Evolutionary conservation across 345 rosid species (phyloP), one percentile per base, ranked within the genome.

Genomic region (Kandelia obovata): DNA sequence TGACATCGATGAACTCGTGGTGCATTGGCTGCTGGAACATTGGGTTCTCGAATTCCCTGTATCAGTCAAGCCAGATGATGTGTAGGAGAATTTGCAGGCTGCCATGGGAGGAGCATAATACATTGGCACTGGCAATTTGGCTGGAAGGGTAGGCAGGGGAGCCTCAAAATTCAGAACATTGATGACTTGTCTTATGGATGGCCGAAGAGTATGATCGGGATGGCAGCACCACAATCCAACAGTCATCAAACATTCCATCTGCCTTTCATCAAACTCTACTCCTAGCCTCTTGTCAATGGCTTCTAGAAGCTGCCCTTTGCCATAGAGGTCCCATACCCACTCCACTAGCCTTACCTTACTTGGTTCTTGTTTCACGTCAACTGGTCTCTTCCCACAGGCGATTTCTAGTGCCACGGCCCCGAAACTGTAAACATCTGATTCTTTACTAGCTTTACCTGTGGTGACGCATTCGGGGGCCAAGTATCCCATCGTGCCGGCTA

Each of bases 221-320:
- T 74, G 77, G 61, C 77, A 56, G n/a, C 77, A 74, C 73, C 77
- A 74, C 49, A 74, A 58, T 64, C 77, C 73, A 27, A 74, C 73
- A n/a, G 49, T 58, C 77, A 68, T 62, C 51, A 68, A 58, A 32
- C 73, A 60, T 46, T 74, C 77, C 9, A 68, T 4, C 58, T 74
- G 69, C 64, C 52, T 30, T 49, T 55, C 72, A 32, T 74, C 69
- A 35, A 51, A 74, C 17, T 74, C 64, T 20, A 17, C 1, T 26
- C 34, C 20, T 5, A 74, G 10, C 46, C 59, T 68, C n/a, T 52
- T 25, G 37, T 74, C 77, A 15, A 57, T 13, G 7, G 73, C 77
- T 68, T 68, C 69, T 20, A 68, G 34, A 46, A 74, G 32, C 58
- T 62, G 30, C 39, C 77, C 73, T 63, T 55, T 55, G 2, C 77